Percentiles rank a stretch among this genome's conserved stretches.
phyloP scores from a whole-genome alignment of 2,329 filamentous ascomycete genomes.

The Decorospora gaudefroyi region DNA sequence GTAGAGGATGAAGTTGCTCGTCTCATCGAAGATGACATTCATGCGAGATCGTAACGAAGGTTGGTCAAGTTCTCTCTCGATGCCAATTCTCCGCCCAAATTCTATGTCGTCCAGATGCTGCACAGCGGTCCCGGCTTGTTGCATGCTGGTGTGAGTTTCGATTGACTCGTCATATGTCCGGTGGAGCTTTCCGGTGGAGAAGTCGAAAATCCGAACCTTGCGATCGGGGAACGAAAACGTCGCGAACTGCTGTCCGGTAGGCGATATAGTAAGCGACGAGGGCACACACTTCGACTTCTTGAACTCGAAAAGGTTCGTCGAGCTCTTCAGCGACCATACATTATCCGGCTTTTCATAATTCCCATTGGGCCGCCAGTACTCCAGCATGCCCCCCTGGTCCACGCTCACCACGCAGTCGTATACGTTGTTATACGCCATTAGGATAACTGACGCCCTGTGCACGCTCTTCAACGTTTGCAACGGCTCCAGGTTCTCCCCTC shows the following conservation, averaged over 20 bases:
- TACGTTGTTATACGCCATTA: conserved; percentile 86
- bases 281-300: conserved; percentile 89
- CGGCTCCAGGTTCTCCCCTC: conserved; percentile 76
- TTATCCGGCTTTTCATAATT: conserved; percentile 88
- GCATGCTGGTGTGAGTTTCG: conserved; percentile 87
- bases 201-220: conserved; percentile 92
- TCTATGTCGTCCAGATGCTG: conserved; percentile 87
- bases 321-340: conserved; percentile 91
- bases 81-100: conserved; percentile 83
- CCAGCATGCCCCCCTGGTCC: conserved; percentile 89
- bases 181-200: conserved; percentile 82
- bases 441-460: conserved; percentile 78
- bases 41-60: conserved; percentile 68
- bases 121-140: conserved; percentile 83
- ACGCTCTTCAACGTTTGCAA: conserved; percentile 77
- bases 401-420: conserved; percentile 91
- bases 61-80: conserved; percentile 83
- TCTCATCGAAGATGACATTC: conserved; percentile 95
- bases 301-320: conserved; percentile 94
- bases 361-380: conserved; percentile 87
- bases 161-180: conserved; percentile 96
- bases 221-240: conserved; percentile 91
- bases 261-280: conserved; percentile 80
- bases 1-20: conserved; percentile 91
- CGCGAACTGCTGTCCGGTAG: conserved; percentile 82